These are phyloP conservation scores for Biscogniauxia marginata DNA, from an alignment of 2,329 filamentous ascomycete species.

Conservation along the genomic window DNA sequence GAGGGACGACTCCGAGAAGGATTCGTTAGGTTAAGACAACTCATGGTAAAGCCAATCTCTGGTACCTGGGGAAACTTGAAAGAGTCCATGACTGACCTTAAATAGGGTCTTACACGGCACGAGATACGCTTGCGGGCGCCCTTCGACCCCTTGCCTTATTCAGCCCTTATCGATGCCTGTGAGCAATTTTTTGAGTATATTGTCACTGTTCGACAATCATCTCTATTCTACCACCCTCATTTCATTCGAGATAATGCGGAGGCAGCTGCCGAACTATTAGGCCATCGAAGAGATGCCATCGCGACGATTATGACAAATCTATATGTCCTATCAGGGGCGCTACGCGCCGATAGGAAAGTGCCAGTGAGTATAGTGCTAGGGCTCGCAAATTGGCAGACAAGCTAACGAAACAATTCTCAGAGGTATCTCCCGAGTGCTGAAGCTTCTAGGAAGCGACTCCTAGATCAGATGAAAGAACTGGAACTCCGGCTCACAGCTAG, in stretches of 20 bases:
- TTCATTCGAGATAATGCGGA: conserved; percentile 50
- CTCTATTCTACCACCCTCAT: conserved; percentile 55
- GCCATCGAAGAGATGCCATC: conserved; percentile 54
- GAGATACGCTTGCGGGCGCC: conserved; percentile 58
- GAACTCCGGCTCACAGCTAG: conserved; percentile 39
- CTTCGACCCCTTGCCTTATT: conserved; percentile 57
- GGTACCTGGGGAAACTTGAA: not conserved
- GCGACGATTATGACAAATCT: conserved; percentile 57
- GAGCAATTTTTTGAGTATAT: conserved; percentile 61
- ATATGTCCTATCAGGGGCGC: conserved; percentile 56
- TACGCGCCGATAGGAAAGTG: conserved; percentile 49
- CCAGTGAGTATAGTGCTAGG: conserved; percentile 37
- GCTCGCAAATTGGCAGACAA: not conserved
- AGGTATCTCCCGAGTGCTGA: conserved; percentile 57
- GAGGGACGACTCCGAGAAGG: conserved; percentile 60
- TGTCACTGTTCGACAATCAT: conserved; percentile 56
- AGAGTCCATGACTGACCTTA: conserved; percentile 6
- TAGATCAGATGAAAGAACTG: conserved; percentile 49
- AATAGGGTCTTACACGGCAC: conserved; percentile 51
- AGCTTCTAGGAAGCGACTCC: conserved; percentile 49
- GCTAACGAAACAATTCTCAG: conserved; percentile 20
- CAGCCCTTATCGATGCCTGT: conserved; percentile 52
- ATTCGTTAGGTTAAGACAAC: conserved; percentile 56
- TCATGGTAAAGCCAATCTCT: conserved; percentile 40
- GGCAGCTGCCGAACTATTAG: conserved; percentile 48